Evolutionary conservation across 352 stramenopile genomes (phyloP).

Genomic region (Phytopythium helicoides): DNA sequence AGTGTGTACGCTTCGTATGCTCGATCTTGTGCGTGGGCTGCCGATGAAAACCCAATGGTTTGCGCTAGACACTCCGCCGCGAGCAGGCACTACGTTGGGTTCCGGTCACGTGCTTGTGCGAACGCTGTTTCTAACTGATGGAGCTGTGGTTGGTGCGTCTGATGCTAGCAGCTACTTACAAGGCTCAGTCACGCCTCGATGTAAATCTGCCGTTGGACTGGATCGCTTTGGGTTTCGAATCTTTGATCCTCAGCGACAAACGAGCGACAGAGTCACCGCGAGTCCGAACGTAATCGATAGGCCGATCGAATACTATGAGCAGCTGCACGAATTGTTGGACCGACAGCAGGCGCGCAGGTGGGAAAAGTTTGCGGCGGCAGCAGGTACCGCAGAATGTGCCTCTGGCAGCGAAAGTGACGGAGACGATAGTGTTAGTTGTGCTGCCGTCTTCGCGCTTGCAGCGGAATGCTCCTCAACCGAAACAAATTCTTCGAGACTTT

Average conservation of each 20-base stretch:
- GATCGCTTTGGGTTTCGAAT: slow-evolving; percentile 56
- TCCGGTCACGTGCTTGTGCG: slow-evolving; percentile 38
- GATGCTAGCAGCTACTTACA: slow-evolving; percentile 8
- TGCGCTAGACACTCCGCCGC: slow-evolving; percentile 17
- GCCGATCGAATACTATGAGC: slow-evolving; percentile 43
- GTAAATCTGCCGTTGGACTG: slow-evolving; percentile 4
- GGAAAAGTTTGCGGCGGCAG: slow-evolving; percentile 14
- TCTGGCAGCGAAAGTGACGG: background rate
- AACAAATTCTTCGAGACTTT: slow-evolving; percentile 17
- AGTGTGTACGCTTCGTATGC: slow-evolving; percentile 26
- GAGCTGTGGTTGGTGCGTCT: slow-evolving; percentile 21
- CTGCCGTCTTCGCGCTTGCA: background rate
- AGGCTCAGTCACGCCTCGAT: background rate
- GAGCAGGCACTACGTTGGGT: background rate
- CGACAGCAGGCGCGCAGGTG: slow-evolving; percentile 38
- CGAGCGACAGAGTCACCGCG: background rate
- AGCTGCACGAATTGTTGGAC: slow-evolving; percentile 38
- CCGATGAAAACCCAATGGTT: slow-evolving; percentile 67
- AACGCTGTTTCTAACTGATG: slow-evolving; percentile 56
- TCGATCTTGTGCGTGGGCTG: slow-evolving; percentile 56
- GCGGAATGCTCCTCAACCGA: background rate
- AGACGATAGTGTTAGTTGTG: background rate
- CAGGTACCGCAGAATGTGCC: background rate
- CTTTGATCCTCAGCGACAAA: slow-evolving; percentile 28
- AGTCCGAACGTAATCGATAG: background rate